Conservation (phyloP, 208 protist genomes). For the Wallacemonas rigidus region DNA sequence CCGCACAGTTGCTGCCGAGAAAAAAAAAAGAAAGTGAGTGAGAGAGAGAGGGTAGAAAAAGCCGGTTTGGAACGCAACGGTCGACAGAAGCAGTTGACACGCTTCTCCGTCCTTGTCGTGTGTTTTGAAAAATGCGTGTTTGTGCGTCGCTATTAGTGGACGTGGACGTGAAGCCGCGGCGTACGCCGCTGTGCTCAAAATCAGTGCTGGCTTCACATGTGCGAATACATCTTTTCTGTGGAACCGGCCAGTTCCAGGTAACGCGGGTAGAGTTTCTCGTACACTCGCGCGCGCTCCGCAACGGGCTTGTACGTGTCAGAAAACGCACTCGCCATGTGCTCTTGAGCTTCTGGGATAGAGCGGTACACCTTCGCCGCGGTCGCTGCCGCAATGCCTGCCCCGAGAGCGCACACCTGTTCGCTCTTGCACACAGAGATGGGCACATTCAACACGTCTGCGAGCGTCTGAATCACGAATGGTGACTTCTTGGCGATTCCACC, state of each 20-base stretch:
- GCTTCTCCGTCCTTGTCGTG: too few species aligned
- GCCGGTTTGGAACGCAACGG: not conserved
- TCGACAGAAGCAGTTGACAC: not conserved
- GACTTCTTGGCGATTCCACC: constrained; percentile 61
- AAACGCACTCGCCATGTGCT: constrained; percentile 45
- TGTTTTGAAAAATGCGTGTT: not conserved
- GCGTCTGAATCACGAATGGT: constrained; percentile 43
- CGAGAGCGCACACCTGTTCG: constrained; percentile 52
- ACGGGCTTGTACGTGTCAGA: constrained; percentile 34
- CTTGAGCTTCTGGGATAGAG: constrained; percentile 41
- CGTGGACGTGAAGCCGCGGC: too few species aligned
- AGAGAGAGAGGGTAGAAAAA: constrained; percentile 10
- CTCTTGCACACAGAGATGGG: constrained; percentile 55
- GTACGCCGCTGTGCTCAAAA: not conserved
- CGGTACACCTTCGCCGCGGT: constrained; percentile 48
- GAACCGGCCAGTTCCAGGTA: constrained; percentile 36
- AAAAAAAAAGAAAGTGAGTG: constrained; percentile 17
- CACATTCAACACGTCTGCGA: constrained; percentile 57
- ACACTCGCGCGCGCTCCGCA: constrained; percentile 23
- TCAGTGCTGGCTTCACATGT: constrained; percentile 22
- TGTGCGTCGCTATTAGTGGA: not conserved
- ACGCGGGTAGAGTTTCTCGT: constrained; percentile 37
- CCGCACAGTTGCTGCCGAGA: not conserved
- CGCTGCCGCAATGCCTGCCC: constrained; percentile 52
- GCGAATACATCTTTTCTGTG: constrained; percentile 41